Conservation (phyloP, 2,329 filamentous ascomycete genomes). For the Calonectria henricotiae region DNA sequence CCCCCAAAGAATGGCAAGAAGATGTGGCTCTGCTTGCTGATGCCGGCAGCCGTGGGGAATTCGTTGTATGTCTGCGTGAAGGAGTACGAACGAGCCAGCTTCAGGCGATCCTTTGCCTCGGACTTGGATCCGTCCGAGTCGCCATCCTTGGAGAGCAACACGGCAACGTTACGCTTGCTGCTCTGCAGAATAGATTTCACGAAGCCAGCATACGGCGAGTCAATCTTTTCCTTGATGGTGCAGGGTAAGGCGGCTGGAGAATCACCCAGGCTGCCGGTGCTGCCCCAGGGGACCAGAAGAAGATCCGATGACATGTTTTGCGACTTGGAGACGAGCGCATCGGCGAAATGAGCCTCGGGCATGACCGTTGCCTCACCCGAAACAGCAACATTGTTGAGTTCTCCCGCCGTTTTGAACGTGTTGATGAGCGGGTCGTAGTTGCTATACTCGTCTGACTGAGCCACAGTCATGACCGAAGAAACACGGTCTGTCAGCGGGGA, state of each 20-base stretch:
- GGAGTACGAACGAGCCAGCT: constrained; percentile 29
- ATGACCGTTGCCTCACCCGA: constrained; percentile 23
- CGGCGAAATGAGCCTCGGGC: constrained; percentile 24
- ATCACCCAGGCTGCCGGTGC: constrained; percentile 17
- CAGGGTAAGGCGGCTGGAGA: constrained; percentile 9
- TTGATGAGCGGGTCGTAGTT: constrained; percentile 30
- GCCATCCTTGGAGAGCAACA: constrained; percentile 28
- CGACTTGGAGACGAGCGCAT: constrained; percentile 23
- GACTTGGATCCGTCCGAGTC: background rate
- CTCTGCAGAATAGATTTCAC: constrained; percentile 25
- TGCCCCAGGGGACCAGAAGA: constrained; percentile 30
- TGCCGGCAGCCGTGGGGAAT: constrained; percentile 5
- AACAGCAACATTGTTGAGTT: constrained; percentile 31
- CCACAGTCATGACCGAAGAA: constrained; percentile 30
- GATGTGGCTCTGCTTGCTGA: constrained; percentile 28
- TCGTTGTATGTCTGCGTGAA: constrained; percentile 28
- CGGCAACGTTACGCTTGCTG: constrained; percentile 27
- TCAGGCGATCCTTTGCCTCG: constrained; percentile 18
- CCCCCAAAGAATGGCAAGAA: constrained; percentile 29
- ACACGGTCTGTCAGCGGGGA: constrained; percentile 20
- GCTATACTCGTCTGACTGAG: constrained; percentile 12
- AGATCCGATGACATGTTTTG: constrained; percentile 25
- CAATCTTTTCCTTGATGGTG: constrained; percentile 14
- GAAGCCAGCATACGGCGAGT: constrained; percentile 24
- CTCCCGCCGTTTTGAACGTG: constrained; percentile 26